Evolutionary conservation across 306 rosid genomes (phyloP), one percentile per base, ranked within the genome.

Genomic region (Coriaria nepalensis): DNA sequence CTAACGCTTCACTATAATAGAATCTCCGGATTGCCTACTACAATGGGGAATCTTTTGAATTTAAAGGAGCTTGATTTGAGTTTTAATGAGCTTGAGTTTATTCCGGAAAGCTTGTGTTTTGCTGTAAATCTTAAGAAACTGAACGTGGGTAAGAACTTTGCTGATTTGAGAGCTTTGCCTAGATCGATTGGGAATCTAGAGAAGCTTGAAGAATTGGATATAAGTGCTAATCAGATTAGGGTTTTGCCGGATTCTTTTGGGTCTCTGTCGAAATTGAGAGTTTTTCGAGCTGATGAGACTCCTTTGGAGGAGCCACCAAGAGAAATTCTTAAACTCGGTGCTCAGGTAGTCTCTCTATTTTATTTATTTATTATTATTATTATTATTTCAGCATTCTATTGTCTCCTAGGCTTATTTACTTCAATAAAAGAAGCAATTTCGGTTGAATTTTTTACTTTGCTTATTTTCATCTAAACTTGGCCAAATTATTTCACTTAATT

Each of bases 161-260:
- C 94, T 0, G 95, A 90, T 57, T 59, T 90, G 45, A 77, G 78
- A 71, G 71, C 81, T 56, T 77, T 90, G 77, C 95, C 98, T 9
- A 66, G 60, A 43, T 73, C 95, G 13, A 73, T 90, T 6, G 98
- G 98, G 40, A 77, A 85, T 37, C 94, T 90, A 49, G 87, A 81
- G 65, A 66, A 66, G 78, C 95, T 90, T 35, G 95, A 90, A 78
- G 98, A 90, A 69, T 71, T 90, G 70, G 92, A 90, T 56, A 90
- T 90, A 52, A 84, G 98, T 65, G 81, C 73, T 47, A 62, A 85
- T 65, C 98, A 90, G 68, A 84, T 90, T 41, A 75, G 70, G 68
- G 41, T 34, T 59, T 45, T 90, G 38, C 98, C 95, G 0, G 87
- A 77, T 32, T 90, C 95, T 5, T 79, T 90, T 78, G 71, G 72